These are phyloP conservation scores for Talaromyces wortmannii DNA, from an alignment of 495 filamentous ascomycete species.

Conservation along the genomic window DNA sequence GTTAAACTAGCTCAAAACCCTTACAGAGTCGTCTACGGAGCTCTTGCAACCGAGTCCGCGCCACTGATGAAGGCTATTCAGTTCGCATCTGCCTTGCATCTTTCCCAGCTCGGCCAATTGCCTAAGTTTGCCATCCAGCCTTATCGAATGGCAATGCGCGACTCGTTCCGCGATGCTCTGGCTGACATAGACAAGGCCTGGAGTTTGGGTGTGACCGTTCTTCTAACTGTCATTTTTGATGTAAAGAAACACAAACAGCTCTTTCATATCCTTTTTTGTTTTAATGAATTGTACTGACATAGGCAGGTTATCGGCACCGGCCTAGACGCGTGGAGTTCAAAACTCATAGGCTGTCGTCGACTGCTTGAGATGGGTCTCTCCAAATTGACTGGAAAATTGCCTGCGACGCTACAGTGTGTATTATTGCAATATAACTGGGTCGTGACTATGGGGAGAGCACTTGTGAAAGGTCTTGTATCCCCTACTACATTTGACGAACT, in stretches of 20 bases:
- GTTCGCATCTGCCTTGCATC: conserved; percentile 5
- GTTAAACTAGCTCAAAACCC: conserved; percentile 5
- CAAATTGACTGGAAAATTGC: neutral
- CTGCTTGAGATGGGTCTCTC: neutral
- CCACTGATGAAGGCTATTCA: conserved; percentile 2
- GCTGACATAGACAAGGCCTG: neutral
- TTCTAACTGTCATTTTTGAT: neutral
- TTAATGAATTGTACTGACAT: too few relatives aligned
- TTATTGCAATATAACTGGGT: conserved; percentile 6
- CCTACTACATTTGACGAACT: neutral
- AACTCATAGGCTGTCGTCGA: neutral
- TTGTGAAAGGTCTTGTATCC: neutral
- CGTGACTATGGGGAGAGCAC: neutral
- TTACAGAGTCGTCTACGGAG: conserved; percentile 2
- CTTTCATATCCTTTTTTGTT: neutral
- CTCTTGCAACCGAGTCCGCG: conserved; percentile 1
- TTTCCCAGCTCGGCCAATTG: conserved; percentile 1
- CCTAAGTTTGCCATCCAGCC: conserved; percentile 3
- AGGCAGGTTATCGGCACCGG: neutral
- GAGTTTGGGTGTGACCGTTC: neutral
- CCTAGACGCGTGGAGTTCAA: neutral
- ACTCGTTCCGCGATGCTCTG: conserved; percentile 1
- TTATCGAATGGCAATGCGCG: neutral
- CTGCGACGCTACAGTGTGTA: neutral
- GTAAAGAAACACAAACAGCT: neutral